Base-by-base conservation (phyloP, 2,329 filamentous ascomycete genomes). In the Coniochaeta sp. region DNA sequence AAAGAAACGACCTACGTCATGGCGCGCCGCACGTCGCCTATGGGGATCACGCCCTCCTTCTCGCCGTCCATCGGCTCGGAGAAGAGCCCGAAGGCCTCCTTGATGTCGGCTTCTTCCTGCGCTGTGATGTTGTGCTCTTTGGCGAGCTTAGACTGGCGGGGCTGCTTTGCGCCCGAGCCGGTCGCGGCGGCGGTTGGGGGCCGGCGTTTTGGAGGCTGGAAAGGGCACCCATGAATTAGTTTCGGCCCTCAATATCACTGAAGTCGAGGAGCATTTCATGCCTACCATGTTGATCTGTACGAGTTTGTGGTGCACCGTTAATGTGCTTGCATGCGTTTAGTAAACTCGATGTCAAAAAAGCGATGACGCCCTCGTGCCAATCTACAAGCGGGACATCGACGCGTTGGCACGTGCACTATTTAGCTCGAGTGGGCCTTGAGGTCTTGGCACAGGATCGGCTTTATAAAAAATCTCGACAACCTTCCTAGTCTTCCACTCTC, bases 61-160 rank as follows among this genome's bases (percentile, higher is more conserved):
- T 93, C 88, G 58, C 88, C 85, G 22, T 86, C 81, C 73, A 85
- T 85, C 38, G 87, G 85, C 66, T 89, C 82, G 1, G 87, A 79
- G 72, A 98, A 99, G 8, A 98, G 82, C 24, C 84, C 81, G 73
- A 95, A 98, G 16, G 93, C 93, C 74, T 97, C 93, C 68, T 86
- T 87, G 70, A 99, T 96, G 76, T 97, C 92, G 66, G 84, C 82
- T 76, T 98, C 93, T 75, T 97, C 89, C 64, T 89, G 85, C 44
- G 87, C 89, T 16, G 86, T 88, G 70, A 98, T 86, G 73, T 92
- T 88, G 81, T 97, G 87, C 71, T 96, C 91, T 76, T 93, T 93
- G 33, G 93, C 93, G 67, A 97, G 90, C 73, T 92, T 96, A 62
- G 93, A 96, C 69, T 86, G 86, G 64, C 89, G 89, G 60, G 79